Base-by-base conservation (phyloP, 108 stramenopile species). In the Nitzschia sp. region DNA sequence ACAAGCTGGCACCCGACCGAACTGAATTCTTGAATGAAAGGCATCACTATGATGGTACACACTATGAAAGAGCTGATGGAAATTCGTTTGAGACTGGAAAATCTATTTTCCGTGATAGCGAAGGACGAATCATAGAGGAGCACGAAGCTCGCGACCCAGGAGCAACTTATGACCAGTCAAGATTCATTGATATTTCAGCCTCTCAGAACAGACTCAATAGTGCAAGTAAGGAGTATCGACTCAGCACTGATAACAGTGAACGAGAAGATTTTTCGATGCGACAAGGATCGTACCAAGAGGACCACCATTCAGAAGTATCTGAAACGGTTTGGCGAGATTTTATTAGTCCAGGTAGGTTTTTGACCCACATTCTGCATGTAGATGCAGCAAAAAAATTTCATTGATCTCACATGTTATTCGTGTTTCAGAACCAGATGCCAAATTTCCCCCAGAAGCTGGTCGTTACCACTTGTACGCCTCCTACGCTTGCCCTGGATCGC, bases 381-480 rank as follows among this genome's bases (percentile, higher is more conserved):
- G 5, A 56, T 19, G 34, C 24, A 19, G 33, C 27, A 70, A 11
- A 30, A 57, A 5, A 21, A 18, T 5, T 32, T 59, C 8, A 17
- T 31, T 58, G 57, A 53, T 15, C 6, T 53, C 51, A 53, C 6
- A 53, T 27, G 25, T 3, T 58, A 28, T 29, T 26, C 24, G 9
- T 42, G 26, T 27, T 21, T 25, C 54, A 64, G 82, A 78, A 56
- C 79, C 82, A 11, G 87, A 79, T 0, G 82, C 89, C 27, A 76
- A 62, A 35, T 93, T 87, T 73, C 85, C 87, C 29, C 85, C 89
- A 1, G 87, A 88, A 66, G 71, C 71, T 46, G 87, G 85, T 48
- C 70, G 92, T 13, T 93, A 93, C 60, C 92, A 93, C 72, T 59
- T 93, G 27, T 93, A 90, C 71, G 83, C 81, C 9, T 84, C 87